Evolutionary conservation across 2,329 filamentous ascomycete genomes (phyloP), one percentile per base, ranked within the genome.

Genomic region (Penicillium sp.): DNA sequence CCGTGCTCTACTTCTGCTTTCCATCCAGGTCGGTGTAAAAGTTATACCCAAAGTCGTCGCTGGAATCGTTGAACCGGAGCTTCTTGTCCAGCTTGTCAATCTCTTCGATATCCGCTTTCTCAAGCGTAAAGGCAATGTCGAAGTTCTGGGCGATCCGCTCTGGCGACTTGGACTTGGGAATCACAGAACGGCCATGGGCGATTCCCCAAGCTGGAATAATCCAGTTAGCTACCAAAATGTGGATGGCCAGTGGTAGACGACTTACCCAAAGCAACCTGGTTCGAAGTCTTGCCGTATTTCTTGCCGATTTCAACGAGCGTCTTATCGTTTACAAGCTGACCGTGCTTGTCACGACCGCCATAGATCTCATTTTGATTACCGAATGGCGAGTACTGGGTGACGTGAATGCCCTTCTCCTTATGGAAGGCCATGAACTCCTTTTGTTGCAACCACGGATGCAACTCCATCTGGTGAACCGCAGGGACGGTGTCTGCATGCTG

Each of bases 51-150:
- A 62, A 66, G 24, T 58, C 51, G 13, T 44, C 18, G 31, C 58
- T 63, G 14, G 62, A 52, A 56, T 66, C 62, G 37, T 61, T 65
- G 50, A 66, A 66, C 13, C 64, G 54, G 14, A 55, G 16, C 41
- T 64, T 66, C 40, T 55, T 51, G 27, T 66, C 60, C n/a, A 85
- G 70, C 0, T 60, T 64, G 51, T 78, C 75, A 59, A 83, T 80
- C 0, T 60, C 81, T 65, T 79, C 69, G 52, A 86, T 68, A 66
- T 87, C 85, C 56, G 81, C 81, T 1, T 69, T 60, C 0, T 80
- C 78, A n/a, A 88, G 76, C 67, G 81, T 79, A 69, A 87, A 87
- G 65, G 82, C 81, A 37, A 66, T 69, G 19, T 72, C 70, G 4
- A 76, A 59, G 51, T 75, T 77, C 41, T 67, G 66, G 54, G 60